These are phyloP conservation scores for Hevea brasiliensis DNA, from an alignment of 345 rosid species.

Conservation along the genomic window DNA sequence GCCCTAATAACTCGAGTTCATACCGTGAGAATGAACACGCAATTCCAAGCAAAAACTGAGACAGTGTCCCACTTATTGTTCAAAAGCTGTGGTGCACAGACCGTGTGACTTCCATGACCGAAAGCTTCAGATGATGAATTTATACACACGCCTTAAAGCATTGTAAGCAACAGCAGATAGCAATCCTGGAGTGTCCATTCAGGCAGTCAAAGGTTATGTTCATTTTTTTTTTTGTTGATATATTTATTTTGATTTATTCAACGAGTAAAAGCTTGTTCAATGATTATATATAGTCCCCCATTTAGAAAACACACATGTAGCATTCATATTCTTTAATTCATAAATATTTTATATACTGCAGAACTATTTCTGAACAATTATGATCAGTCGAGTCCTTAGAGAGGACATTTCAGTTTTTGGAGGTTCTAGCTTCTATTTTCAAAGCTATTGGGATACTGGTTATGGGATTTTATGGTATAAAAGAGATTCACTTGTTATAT, in stretches of 20 bases:
- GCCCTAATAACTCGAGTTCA: constrained; percentile 34
- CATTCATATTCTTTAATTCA: constrained; percentile 8
- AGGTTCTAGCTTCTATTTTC: too few relatives aligned
- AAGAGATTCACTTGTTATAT: too few relatives aligned
- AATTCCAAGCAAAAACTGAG: constrained; percentile 2
- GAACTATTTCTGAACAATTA: neutral
- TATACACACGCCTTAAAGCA: constrained; percentile 23
- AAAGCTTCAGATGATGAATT: neutral
- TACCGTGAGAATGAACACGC: constrained; percentile 14
- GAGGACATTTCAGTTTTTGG: too few relatives aligned
- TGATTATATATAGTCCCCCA: constrained; percentile 19
- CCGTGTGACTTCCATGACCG: constrained; percentile 13
- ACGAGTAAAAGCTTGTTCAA: constrained; percentile 12
- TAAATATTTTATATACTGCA: neutral
- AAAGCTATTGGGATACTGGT: too few relatives aligned
- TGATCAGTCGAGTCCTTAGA: too few relatives aligned
- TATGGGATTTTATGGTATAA: too few relatives aligned
- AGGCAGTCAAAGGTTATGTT: constrained; percentile 8
- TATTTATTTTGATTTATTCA: constrained; percentile 33
- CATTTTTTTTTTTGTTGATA: constrained; percentile 27
- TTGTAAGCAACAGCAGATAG: constrained; percentile 28
- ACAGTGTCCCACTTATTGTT: constrained; percentile 2
- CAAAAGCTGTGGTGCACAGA: neutral
- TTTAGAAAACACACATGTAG: constrained; percentile 15
- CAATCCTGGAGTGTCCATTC: constrained; percentile 13